Evolutionary conservation across 352 stramenopile genomes (phyloP).

Genomic region (Pythium rhizo-oryzae): DNA sequence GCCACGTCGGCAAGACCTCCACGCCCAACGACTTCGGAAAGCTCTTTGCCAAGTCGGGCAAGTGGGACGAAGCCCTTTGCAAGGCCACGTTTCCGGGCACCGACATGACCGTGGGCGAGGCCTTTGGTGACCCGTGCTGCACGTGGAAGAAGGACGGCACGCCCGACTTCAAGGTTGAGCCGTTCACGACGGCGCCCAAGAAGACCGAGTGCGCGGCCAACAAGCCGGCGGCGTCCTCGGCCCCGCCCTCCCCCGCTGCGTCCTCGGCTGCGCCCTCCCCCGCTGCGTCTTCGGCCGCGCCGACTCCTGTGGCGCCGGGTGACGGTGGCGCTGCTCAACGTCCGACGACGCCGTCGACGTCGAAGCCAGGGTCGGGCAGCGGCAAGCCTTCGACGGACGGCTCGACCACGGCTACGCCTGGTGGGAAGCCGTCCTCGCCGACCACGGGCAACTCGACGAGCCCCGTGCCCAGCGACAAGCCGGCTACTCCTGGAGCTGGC

Average conservation of each 20-base stretch:
- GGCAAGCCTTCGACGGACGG: too few relatives aligned
- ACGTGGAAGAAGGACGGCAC: conserved; percentile 34
- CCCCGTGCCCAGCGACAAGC: neutral
- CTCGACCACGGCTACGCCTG: neutral
- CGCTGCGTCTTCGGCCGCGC: too few relatives aligned
- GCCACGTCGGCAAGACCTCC: too few relatives aligned
- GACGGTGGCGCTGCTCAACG: neutral
- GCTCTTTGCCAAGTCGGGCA: too few relatives aligned
- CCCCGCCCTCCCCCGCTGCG: neutral
- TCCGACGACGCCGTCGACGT: neutral
- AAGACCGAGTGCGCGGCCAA: conserved; percentile 6
- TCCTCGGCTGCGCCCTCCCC: neutral
- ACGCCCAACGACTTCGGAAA: too few relatives aligned
- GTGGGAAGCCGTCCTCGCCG: neutral
- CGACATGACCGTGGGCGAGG: conserved; percentile 47
- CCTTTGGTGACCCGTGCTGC: conserved; percentile 60
- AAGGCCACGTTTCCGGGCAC: conserved; percentile 37
- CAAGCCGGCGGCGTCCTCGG: too few relatives aligned
- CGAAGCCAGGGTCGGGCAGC: too few relatives aligned
- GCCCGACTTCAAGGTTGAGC: neutral
- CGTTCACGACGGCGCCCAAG: neutral
- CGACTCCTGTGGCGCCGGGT: neutral
- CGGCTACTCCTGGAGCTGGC: neutral
- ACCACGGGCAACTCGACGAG: neutral
- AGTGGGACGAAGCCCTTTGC: too few relatives aligned